Evolutionary conservation across 768 basidiomycete genomes (phyloP).

Genomic region (Galerina marginata): DNA sequence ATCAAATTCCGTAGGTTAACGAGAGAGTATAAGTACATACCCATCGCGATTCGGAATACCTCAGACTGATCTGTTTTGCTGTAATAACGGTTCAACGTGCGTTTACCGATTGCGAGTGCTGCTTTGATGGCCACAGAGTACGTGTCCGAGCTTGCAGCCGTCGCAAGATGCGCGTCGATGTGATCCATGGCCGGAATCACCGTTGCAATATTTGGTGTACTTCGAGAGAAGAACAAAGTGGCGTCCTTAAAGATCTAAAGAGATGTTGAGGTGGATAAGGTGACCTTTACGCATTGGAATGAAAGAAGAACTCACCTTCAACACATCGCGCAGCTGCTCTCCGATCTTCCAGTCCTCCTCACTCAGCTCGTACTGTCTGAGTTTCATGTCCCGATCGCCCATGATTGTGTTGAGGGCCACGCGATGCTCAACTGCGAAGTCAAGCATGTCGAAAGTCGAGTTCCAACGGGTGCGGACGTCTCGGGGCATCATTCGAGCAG

Average conservation of each 20-base stretch:
- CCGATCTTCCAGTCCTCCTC: constrained; percentile 38
- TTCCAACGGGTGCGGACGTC: constrained; percentile 46
- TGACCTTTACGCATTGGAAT: not conserved
- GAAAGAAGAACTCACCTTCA: constrained; percentile 31
- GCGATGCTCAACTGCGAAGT: constrained; percentile 33
- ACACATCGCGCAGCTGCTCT: constrained; percentile 31
- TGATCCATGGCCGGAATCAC: constrained; percentile 11
- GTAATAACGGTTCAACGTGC: constrained; percentile 34
- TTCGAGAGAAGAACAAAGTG: constrained; percentile 5
- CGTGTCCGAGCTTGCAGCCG: not conserved
- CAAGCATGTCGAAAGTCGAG: constrained; percentile 43
- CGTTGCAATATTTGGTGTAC: not conserved
- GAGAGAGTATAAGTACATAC: constrained; percentile 13
- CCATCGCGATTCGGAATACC: constrained; percentile 31
- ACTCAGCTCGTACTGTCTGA: constrained; percentile 31
- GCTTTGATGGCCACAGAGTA: not conserved
- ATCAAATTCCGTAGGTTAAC: not conserved
- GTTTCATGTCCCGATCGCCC: constrained; percentile 19
- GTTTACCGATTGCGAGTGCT: constrained; percentile 11
- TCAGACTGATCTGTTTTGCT: constrained; percentile 18
- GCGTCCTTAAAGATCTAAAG: constrained; percentile 5
- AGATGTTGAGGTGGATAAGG: not conserved
- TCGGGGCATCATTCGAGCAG: constrained; percentile 34
- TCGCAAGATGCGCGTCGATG: not conserved
- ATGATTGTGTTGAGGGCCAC: constrained; percentile 32